Percentiles rank a stretch among this genome's conserved stretches.
Conservation (phyloP, 371 early-diverging fungal species). For the Apophysomyces trapeziformis region DNA sequence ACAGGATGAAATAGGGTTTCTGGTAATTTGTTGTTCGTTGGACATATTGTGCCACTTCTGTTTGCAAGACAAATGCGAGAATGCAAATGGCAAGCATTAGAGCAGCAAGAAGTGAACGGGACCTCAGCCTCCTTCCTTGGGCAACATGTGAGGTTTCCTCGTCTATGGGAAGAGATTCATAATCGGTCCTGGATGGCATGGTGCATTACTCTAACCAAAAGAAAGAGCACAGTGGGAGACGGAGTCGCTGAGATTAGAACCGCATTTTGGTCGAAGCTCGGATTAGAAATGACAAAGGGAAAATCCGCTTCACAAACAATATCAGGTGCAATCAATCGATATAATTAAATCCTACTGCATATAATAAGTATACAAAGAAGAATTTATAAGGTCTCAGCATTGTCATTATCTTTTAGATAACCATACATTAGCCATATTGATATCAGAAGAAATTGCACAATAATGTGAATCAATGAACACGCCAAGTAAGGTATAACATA, state of each 20-base stretch:
- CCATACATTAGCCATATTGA: neutral
- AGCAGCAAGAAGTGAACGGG: constrained; percentile 37
- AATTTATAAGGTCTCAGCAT: too few species aligned
- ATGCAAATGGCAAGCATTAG: constrained; percentile 61
- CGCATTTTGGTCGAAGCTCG: too few species aligned
- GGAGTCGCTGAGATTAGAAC: constrained; percentile 4
- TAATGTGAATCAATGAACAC: neutral
- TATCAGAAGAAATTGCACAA: neutral
- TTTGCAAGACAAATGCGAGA: constrained; percentile 66
- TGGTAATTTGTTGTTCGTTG: constrained; percentile 63
- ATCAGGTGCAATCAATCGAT: too few species aligned
- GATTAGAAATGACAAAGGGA: too few species aligned
- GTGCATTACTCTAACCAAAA: constrained; percentile 8
- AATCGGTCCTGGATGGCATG: constrained; percentile 26
- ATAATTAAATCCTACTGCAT: too few species aligned
- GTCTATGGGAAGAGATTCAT: constrained; percentile 35
- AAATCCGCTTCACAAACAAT: too few species aligned
- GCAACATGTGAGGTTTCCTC: constrained; percentile 11
- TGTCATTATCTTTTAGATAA: neutral
- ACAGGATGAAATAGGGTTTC: constrained; percentile 84
- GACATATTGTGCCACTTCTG: constrained; percentile 70
- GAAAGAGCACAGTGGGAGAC: neutral
- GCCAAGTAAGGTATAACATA: too few species aligned
- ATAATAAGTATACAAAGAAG: too few species aligned
- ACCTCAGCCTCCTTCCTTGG: constrained; percentile 11